Evolutionary conservation across 2,329 filamentous ascomycete genomes (phyloP), one percentile per base, ranked within the genome.

Genomic region (Cladobotryum protrusum): DNA sequence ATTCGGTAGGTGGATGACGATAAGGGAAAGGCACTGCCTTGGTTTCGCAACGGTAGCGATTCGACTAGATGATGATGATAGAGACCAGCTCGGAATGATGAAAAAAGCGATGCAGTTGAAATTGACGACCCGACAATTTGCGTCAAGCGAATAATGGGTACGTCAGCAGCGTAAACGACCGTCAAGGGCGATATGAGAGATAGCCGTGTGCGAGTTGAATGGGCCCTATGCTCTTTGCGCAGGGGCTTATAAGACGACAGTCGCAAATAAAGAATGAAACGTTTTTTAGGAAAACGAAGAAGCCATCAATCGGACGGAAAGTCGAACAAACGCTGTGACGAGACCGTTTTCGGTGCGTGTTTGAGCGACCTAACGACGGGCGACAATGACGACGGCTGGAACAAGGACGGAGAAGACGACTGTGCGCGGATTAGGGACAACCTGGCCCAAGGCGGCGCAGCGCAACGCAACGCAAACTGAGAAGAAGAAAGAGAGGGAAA

Each of bases 61-160:
- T 48, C 37, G 48, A 47, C 47, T 35, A 37, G 53, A 49, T 47
- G 57, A 53, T 52, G 59, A 59, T 54, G 58, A 57, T 58, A 55
- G 63, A 76, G 74, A 71, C 73, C 74, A 76, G 73, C 73, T 73
- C 67, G 63, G 59, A 65, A 67, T 59, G 55, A 57, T 57, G 54
- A 61, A 52, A 59, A 59, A 56, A 63, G 57, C 46, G 45, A 47
- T 51, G 44, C 60, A 59, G 60, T 55, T 55, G 54, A 54, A 59
- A 60, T 55, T 56, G 54, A 55, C 57, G 55, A 61, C 61, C 63
- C 67, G 68, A 63, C 64, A 65, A 69, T 43, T 61, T 71, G 71
- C 72, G 62, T 74, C 72, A 69, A 74, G 72, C 70, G 50, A 52
- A 47, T 47, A 71, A 69, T 64, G 65, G 59, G 57, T 57, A 61